Conservation (phyloP, 140 eudicot species). For the Cichorium intybus region DNA sequence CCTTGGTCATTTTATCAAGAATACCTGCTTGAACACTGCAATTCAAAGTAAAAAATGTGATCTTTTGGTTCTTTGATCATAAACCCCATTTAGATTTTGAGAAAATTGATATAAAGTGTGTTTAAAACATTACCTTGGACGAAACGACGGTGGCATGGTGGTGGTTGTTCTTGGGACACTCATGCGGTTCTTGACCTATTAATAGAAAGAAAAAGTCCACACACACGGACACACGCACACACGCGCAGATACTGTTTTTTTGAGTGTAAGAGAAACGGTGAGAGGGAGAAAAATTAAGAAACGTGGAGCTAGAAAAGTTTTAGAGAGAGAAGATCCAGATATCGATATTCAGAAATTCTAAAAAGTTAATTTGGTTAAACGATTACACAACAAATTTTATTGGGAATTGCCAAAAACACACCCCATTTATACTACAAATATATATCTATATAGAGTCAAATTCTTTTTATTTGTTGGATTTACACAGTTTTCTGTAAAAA, state of each 20-base stretch:
- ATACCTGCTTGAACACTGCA: neutral
- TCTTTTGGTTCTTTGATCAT: neutral
- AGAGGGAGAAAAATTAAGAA: neutral
- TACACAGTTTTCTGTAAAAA: too few species aligned
- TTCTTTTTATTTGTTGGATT: too few species aligned
- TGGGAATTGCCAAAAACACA: too few species aligned
- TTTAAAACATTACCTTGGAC: constrained; percentile 16
- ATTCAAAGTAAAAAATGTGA: neutral
- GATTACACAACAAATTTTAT: too few species aligned
- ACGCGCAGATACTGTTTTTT: too few species aligned
- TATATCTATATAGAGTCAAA: too few species aligned
- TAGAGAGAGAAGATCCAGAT: neutral
- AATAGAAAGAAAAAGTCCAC: constrained; percentile 16
- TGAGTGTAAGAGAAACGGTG: neutral
- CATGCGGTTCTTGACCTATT: constrained; percentile 12
- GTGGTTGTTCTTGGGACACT: constrained; percentile 14
- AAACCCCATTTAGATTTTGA: constrained; percentile 5
- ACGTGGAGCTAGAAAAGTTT: too few species aligned
- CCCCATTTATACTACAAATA: too few species aligned
- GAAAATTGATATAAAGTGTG: constrained; percentile 1
- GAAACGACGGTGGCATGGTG: constrained; percentile 9
- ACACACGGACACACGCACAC: neutral
- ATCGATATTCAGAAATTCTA: too few species aligned
- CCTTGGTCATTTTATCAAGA: neutral
- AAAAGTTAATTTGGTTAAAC: too few species aligned